Percentiles rank a stretch among this genome's conserved stretches.
Evolutionary conservation across 352 stramenopile genomes (phyloP).

Genomic region (Stephanocyclus meneghinianus): DNA sequence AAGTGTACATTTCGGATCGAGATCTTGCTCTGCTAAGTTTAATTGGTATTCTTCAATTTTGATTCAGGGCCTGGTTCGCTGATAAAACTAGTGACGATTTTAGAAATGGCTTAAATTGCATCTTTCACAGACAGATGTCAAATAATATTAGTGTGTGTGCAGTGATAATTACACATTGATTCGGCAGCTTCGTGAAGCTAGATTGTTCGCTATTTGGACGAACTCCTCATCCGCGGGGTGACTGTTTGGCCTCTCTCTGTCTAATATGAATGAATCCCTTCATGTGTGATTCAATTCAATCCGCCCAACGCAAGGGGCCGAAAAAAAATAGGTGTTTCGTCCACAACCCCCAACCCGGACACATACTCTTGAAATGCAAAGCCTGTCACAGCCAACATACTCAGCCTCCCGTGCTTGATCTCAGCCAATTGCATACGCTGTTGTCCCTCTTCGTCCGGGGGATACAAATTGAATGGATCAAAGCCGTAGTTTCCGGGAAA

Average conservation of each 20-base stretch:
- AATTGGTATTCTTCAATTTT: neutral
- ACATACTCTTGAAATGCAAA: slow-evolving; percentile 77
- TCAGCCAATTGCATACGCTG: slow-evolving; percentile 77
- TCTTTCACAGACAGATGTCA: no score
- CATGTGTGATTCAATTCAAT: neutral
- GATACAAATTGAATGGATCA: slow-evolving; percentile 80
- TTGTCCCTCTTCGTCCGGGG: slow-evolving; percentile 52
- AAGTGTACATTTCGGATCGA: no score
- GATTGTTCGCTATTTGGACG: neutral
- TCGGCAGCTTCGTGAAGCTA: neutral
- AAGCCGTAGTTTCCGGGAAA: slow-evolving; percentile 80
- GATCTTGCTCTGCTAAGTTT: neutral
- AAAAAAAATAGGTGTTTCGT: slow-evolving; percentile 80
- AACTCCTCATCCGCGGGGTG: neutral
- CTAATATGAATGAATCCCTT: no score
- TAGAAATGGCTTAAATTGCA: no score
- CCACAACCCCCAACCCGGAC: slow-evolving; percentile 65
- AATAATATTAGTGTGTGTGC: no score
- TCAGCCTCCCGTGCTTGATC: slow-evolving; percentile 81
- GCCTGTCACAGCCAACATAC: slow-evolving; percentile 76
- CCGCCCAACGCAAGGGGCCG: slow-evolving; percentile 35
- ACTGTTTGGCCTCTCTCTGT: no score
- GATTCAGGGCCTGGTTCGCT: no score
- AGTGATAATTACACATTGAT: neutral
- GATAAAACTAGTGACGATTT: no score